phyloP scores from a whole-genome alignment of 2,329 filamentous ascomycete genomes.

The Cadophora luteo-olivacea region DNA sequence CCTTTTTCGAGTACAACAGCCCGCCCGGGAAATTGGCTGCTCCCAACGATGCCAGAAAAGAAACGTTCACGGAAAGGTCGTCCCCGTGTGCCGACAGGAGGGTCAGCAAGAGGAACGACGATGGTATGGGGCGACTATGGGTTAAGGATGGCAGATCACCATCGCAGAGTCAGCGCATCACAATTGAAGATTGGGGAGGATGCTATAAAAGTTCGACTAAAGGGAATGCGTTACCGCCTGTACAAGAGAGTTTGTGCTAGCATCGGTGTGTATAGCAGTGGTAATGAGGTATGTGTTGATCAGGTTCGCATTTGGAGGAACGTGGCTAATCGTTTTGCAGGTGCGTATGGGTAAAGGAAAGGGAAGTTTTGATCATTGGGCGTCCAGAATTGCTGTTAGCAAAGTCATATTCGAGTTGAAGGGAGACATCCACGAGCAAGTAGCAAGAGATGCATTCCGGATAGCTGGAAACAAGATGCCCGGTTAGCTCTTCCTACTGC shows the following conservation, averaged over 20 bases:
- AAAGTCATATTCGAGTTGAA: constrained; percentile 93
- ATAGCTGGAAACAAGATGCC: constrained; percentile 95
- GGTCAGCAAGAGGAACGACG: constrained; percentile 90
- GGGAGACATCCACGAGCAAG: constrained; percentile 91
- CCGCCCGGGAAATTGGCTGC: constrained; percentile 76
- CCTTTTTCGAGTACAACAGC: constrained; percentile 75
- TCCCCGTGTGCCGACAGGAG: constrained; percentile 86
- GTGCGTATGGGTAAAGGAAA: constrained; percentile 99
- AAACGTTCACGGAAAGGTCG: constrained; percentile 91
- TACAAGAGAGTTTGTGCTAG: constrained; percentile 93
- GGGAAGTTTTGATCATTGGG: constrained; percentile 97
- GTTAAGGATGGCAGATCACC: constrained; percentile 89
- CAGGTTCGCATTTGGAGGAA: background rate
- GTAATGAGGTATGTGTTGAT: constrained; percentile 76
- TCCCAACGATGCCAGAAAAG: constrained; percentile 78
- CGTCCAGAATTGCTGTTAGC: constrained; percentile 85
- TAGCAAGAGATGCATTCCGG: constrained; percentile 91
- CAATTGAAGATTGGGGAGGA: constrained; percentile 92
- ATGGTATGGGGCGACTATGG: constrained; percentile 97
- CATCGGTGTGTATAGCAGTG: constrained; percentile 92
- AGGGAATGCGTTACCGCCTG: constrained; percentile 90
- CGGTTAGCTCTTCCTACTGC: constrained; percentile 59
- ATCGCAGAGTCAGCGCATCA: constrained; percentile 85
- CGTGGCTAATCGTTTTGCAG: constrained; percentile 47
- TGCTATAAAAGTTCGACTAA: constrained; percentile 85